Percentiles rank a stretch among this genome's conserved stretches.
These are phyloP conservation scores for Botrytis byssoidea DNA, from an alignment of 2,329 filamentous ascomycete species.

Conservation along the genomic window DNA sequence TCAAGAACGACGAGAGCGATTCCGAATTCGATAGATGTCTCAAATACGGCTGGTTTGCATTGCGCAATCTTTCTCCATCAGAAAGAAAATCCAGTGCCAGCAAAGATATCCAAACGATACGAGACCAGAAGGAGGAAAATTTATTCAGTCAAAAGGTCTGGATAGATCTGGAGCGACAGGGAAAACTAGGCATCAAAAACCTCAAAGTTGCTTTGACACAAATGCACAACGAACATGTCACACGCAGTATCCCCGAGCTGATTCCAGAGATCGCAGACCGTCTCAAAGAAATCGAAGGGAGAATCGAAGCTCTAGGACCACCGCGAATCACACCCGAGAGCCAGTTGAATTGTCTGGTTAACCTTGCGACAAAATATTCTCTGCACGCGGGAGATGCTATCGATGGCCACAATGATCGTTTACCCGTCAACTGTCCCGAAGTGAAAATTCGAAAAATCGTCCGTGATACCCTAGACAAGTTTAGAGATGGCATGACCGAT, in stretches of 20 bases:
- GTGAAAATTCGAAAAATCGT: slow-evolving; percentile 5
- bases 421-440: neutral
- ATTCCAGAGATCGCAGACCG: slow-evolving; percentile 12
- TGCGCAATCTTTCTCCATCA: neutral
- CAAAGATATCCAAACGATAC: neutral
- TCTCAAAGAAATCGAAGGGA: neutral
- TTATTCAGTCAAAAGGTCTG: neutral
- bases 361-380: neutral
- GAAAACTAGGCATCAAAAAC: neutral
- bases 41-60: slow-evolving; percentile 9
- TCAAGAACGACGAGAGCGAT: neutral
- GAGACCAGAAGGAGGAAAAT: neutral
- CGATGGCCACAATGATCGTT: slow-evolving; percentile 7
- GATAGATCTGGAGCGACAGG: neutral
- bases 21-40: neutral
- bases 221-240: slow-evolving; percentile 19
- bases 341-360: neutral
- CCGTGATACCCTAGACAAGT: neutral
- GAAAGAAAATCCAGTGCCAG: neutral
- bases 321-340: neutral
- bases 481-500: neutral
- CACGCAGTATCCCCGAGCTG: slow-evolving; percentile 18
- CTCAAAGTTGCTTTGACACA: slow-evolving; percentile 2
- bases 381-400: neutral
- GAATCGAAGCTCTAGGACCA: neutral